Conservation (phyloP, 345 rosid genomes). For the Lumnitzera racemosa region DNA sequence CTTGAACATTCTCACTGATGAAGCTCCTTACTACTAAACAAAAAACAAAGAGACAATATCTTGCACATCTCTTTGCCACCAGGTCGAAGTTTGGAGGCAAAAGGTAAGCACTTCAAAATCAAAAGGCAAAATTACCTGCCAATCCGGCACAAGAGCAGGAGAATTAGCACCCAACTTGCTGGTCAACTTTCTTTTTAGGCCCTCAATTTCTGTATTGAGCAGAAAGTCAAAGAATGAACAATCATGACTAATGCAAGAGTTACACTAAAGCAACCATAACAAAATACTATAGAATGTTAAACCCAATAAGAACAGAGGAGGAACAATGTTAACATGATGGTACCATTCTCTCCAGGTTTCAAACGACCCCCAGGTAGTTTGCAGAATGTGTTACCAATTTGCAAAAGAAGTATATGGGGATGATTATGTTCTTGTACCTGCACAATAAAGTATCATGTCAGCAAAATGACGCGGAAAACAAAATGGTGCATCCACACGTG, state of each 20-base stretch:
- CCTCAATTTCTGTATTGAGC: conserved; percentile 61
- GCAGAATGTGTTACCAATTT: conserved; percentile 95
- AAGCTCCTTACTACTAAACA: too few relatives aligned
- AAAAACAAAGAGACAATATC: too few relatives aligned
- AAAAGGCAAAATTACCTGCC: conserved; percentile 58
- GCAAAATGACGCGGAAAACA: neutral
- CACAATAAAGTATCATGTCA: conserved; percentile 12
- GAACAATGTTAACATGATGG: neutral
- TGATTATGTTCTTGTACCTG: conserved; percentile 98
- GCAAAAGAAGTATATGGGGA: conserved; percentile 93
- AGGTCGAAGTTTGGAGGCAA: too few relatives aligned
- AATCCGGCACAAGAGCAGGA: conserved; percentile 80
- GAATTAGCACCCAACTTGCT: conserved; percentile 97
- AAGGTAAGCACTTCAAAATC: neutral
- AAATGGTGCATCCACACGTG: neutral
- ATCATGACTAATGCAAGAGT: neutral
- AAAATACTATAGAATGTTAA: neutral
- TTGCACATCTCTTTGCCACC: too few relatives aligned
- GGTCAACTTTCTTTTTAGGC: conserved; percentile 84
- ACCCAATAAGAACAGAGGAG: neutral
- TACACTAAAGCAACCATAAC: conserved; percentile 1
- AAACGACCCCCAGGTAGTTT: conserved; percentile 97
- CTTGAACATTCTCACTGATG: too few relatives aligned
- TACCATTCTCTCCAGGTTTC: conserved; percentile 98
- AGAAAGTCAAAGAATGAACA: neutral